Evolutionary conservation across 805 yeast species (phyloP).

Genomic region (Schizosaccharomyces japonicus): DNA sequence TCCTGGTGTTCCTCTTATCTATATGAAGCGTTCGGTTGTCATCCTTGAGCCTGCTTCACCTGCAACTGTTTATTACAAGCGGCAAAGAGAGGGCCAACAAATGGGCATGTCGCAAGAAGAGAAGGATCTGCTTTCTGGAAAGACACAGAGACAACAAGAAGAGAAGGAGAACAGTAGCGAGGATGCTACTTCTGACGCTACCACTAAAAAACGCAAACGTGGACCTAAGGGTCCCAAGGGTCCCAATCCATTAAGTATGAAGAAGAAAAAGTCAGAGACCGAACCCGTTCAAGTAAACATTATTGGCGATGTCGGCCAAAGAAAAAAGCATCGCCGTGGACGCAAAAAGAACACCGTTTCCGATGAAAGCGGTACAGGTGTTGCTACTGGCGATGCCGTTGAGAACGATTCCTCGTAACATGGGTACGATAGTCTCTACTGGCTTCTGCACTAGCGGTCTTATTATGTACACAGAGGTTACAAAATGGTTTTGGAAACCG

Average conservation of each 20-base stretch:
- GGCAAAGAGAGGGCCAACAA: conserved; percentile 36
- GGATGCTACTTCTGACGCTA: conserved; percentile 8
- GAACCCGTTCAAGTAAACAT: not conserved
- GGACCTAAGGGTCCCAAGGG: conserved; percentile 30
- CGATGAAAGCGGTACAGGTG: no score
- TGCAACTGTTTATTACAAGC: conserved; percentile 32
- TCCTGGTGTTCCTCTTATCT: conserved; percentile 78
- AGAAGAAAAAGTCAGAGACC: conserved; percentile 32
- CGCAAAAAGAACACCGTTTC: not conserved
- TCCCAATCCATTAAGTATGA: conserved; percentile 78
- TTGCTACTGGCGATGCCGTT: no score
- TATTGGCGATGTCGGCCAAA: not conserved
- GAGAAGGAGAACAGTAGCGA: conserved; percentile 8
- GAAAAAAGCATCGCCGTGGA: conserved; percentile 2
- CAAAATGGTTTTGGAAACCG: no score
- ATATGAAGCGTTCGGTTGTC: conserved; percentile 78
- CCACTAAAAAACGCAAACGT: conserved; percentile 3
- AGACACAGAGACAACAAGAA: conserved; percentile 12
- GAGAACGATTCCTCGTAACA: no score
- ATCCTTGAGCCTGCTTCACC: conserved; percentile 80
- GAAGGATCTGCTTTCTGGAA: conserved; percentile 12
- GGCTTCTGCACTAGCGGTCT: no score
- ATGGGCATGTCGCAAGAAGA: conserved; percentile 59
- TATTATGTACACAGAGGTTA: no score
- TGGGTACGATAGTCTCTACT: no score